Conservation (phyloP, 441 rosid species). For the Mallotus japonicus region DNA sequence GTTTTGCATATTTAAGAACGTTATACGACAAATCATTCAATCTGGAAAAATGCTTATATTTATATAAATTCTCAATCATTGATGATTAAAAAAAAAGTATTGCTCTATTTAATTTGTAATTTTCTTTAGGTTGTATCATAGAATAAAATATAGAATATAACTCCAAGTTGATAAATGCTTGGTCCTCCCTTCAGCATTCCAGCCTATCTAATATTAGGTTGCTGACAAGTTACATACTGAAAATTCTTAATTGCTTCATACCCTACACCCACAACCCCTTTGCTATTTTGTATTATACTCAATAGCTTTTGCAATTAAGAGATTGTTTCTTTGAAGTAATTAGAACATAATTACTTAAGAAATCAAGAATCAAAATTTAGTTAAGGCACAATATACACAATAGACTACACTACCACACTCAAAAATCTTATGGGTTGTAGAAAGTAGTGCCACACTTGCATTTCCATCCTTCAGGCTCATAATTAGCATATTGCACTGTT, state of each 20-base stretch:
- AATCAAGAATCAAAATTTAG: too few relatives aligned
- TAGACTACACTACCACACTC: too few relatives aligned
- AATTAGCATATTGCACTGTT: constrained; percentile 31
- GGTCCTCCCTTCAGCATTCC: neutral
- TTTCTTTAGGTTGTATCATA: neutral
- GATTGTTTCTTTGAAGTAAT: neutral
- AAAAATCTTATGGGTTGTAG: constrained; percentile 27
- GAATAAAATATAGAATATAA: neutral
- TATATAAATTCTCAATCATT: neutral
- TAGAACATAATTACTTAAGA: neutral
- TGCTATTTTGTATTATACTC: neutral
- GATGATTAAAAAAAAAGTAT: neutral
- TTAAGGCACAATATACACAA: too few relatives aligned
- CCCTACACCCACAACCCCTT: neutral
- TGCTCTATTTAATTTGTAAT: too few relatives aligned
- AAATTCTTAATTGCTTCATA: neutral
- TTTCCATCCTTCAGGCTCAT: constrained; percentile 49
- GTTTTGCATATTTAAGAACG: too few relatives aligned
- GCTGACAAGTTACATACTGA: neutral
- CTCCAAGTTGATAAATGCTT: neutral
- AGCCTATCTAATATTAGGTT: neutral
- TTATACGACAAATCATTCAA: neutral
- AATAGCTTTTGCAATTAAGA: neutral
- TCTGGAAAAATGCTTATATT: neutral
- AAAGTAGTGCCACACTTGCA: constrained; percentile 42